phyloP scores from a whole-genome alignment of 805 yeast genomes.

The Ogataea nitratoaversa region DNA sequence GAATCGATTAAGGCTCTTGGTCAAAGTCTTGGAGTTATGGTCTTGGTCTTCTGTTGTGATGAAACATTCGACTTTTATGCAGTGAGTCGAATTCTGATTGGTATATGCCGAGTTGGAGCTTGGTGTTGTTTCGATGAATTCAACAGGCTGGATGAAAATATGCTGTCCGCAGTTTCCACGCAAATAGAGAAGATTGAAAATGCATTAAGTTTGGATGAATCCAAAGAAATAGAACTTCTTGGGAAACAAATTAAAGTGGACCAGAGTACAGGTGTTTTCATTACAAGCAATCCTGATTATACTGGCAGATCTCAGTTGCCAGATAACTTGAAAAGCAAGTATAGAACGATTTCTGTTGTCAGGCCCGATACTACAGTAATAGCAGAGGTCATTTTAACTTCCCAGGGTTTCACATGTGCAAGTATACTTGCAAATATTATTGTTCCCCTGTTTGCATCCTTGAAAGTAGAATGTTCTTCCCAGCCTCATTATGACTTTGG shows the following conservation, averaged over 20 bases:
- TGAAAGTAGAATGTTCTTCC: conserved; percentile 38
- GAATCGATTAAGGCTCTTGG: conserved; percentile 87
- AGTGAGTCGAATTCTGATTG: conserved; percentile 70
- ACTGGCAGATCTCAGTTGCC: conserved; percentile 81
- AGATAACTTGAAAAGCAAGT: conserved; percentile 76
- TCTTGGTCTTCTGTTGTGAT: conserved; percentile 86
- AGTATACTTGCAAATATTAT: conserved; percentile 39
- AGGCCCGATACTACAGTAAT: conserved; percentile 67
- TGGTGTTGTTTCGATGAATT: conserved; percentile 98
- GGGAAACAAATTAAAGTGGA: conserved; percentile 38
- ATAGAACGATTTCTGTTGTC: conserved; percentile 70
- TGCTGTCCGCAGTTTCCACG: conserved; percentile 80
- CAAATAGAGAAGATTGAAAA: conserved; percentile 69
- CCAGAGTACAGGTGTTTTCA: conserved; percentile 64
- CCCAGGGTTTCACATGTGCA: conserved; percentile 65
- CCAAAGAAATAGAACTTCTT: conserved; percentile 36
- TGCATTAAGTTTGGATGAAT: conserved; percentile 33
- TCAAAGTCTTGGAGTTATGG: conserved; percentile 72
- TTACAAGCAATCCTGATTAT: conserved; percentile 89
- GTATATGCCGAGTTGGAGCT: conserved; percentile 77
- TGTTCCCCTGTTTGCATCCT: conserved; percentile 48
- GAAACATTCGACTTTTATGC: conserved; percentile 80
- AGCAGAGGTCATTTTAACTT: conserved; percentile 63
- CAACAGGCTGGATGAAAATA: conserved; percentile 67
- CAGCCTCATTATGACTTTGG: conserved; percentile 92